Conservation (phyloP, 805 yeast species). For the Lachancea meyersii region DNA sequence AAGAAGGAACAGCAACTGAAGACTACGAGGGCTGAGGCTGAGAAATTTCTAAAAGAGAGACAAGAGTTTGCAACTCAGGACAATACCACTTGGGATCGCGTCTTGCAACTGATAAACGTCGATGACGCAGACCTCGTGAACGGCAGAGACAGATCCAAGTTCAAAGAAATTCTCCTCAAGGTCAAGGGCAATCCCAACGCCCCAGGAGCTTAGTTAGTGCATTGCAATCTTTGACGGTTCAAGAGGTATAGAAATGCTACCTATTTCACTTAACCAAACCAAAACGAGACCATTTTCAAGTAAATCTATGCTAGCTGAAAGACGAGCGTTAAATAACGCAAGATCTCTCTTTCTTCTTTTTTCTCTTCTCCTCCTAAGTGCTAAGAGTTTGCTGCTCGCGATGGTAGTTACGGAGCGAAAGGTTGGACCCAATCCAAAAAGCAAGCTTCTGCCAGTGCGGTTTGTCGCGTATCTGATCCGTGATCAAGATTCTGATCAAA, state of each 20-base stretch:
- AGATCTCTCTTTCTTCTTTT: too few relatives aligned
- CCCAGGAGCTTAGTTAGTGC: slow-evolving; percentile 52
- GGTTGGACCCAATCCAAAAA: slow-evolving; percentile 13
- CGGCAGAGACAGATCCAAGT: slow-evolving; percentile 61
- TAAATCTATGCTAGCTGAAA: not conserved
- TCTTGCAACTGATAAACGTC: slow-evolving; percentile 41
- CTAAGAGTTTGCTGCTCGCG: not conserved
- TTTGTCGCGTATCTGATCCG: slow-evolving; percentile 2
- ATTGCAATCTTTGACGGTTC: not conserved
- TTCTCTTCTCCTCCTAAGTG: too few relatives aligned
- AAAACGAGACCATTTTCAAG: not conserved
- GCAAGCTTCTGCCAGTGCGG: slow-evolving; percentile 8
- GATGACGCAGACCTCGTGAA: slow-evolving; percentile 40
- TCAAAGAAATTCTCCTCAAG: slow-evolving; percentile 56
- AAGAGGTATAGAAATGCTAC: too few relatives aligned
- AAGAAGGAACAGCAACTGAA: slow-evolving; percentile 69
- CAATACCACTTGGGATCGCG: slow-evolving; percentile 71
- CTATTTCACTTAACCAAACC: too few relatives aligned
- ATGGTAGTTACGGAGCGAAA: slow-evolving; percentile 8
- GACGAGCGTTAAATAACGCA: not conserved
- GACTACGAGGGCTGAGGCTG: slow-evolving; percentile 60
- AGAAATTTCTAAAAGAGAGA: slow-evolving; percentile 63
- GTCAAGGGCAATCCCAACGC: slow-evolving; percentile 64
- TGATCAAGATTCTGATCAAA: slow-evolving; percentile 13
- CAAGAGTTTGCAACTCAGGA: slow-evolving; percentile 77